A percentile compares a stretch with the other conserved stretches of the same genome.
Conservation (phyloP, 352 stramenopile species). For the Globisporangium takayamanum region DNA sequence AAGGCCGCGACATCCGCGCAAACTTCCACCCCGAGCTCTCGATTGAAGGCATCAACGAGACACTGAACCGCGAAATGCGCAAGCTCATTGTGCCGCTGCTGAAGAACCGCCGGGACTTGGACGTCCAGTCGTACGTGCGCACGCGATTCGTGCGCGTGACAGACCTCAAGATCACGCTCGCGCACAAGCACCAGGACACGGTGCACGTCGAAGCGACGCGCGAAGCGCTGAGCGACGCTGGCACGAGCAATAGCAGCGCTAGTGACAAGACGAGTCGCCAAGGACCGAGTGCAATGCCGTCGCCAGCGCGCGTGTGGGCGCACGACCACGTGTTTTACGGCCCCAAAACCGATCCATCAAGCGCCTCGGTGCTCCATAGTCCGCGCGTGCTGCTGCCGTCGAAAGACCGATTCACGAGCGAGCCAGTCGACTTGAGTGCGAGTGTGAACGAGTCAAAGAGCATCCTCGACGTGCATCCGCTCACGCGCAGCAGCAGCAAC, state of each 20-base stretch:
- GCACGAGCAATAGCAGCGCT: constrained; percentile 7
- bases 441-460: constrained; percentile 50
- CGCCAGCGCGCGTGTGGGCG: constrained; percentile 22
- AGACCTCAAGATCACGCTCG: constrained; percentile 61
- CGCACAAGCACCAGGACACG: constrained; percentile 53
- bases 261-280: neutral
- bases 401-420: constrained; percentile 49
- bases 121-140: constrained; percentile 56
- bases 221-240: neutral
- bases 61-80: constrained; percentile 54
- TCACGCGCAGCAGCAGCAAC: neutral
- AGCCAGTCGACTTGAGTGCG: constrained; percentile 52
- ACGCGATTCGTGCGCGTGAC: constrained; percentile 57
- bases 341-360: constrained; percentile 51
- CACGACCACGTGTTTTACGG: constrained; percentile 63
- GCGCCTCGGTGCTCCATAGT: constrained; percentile 50
- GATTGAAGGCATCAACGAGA: constrained; percentile 60
- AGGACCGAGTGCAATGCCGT: neutral
- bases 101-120: constrained; percentile 61
- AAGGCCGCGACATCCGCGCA: constrained; percentile 61
- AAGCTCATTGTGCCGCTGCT: constrained; percentile 65
- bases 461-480: constrained; percentile 31
- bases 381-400: constrained; percentile 24
- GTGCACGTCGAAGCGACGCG: constrained; percentile 35
- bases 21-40: constrained; percentile 70